Conservation (phyloP, 371 early-diverging fungal species). For the Actinomucor elegans region DNA sequence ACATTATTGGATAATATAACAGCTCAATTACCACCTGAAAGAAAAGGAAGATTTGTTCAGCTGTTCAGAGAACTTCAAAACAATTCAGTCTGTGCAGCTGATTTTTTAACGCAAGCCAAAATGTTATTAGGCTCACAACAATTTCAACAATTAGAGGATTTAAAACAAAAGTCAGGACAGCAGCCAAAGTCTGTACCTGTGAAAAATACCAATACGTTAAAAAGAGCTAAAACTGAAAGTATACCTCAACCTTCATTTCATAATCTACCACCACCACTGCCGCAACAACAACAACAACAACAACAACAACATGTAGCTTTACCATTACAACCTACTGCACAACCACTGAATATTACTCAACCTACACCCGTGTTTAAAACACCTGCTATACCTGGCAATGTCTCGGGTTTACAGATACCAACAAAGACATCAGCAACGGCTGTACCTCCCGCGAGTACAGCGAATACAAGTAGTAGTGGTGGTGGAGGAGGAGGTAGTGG, state of each 20-base stretch:
- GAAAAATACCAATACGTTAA: neutral
- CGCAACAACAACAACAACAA: conserved; percentile 16
- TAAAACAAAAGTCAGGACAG: conserved; percentile 34
- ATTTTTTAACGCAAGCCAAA: conserved; percentile 40
- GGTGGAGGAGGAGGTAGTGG: conserved; percentile 12
- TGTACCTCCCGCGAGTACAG: conserved; percentile 4
- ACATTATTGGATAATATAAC: conserved; percentile 44
- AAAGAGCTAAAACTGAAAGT: conserved; percentile 22
- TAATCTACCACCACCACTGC: neutral
- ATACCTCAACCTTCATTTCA: neutral
- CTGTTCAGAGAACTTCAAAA: conserved; percentile 38
- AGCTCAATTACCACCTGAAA: conserved; percentile 35
- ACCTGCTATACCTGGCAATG: conserved; percentile 23
- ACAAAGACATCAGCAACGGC: conserved; percentile 5
- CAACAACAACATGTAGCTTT: conserved; percentile 12
- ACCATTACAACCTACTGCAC: neutral
- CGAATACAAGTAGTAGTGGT: neutral
- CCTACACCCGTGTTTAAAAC: conserved; percentile 31
- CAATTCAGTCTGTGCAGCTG: conserved; percentile 29
- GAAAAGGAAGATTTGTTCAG: conserved; percentile 34
- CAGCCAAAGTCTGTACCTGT: conserved; percentile 1
- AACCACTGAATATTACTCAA: conserved; percentile 6
- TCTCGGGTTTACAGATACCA: conserved; percentile 31
- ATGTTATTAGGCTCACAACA: conserved; percentile 38
- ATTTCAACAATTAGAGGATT: conserved; percentile 43